Conservation (phyloP, 169 alveolate species). For the Besnoitia besnoiti region DNA sequence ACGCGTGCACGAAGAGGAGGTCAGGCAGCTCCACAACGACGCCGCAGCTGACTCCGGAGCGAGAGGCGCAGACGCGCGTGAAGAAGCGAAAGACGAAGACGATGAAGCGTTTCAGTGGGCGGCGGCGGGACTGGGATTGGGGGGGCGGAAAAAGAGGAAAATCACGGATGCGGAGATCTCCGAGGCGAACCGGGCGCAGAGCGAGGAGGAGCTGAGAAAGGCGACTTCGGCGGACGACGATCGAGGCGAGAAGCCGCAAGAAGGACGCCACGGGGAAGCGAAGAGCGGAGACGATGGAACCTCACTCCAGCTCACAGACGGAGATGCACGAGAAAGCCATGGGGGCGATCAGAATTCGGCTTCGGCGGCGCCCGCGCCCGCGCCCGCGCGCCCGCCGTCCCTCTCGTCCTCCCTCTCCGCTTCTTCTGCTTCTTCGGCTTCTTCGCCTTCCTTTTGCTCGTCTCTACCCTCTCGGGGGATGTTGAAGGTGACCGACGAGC, state of each 20-base stretch:
- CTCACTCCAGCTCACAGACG: no score
- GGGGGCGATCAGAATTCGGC: neutral
- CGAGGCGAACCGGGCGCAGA: neutral
- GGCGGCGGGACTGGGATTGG: neutral
- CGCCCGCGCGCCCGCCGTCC: neutral
- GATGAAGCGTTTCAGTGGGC: neutral
- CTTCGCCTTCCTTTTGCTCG: neutral
- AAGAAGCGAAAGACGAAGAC: neutral
- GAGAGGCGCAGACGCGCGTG: neutral
- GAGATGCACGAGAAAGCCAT: neutral
- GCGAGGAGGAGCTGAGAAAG: neutral
- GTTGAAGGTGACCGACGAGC: neutral
- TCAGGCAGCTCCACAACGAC: no score
- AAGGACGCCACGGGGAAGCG: neutral
- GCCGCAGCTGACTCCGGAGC: neutral
- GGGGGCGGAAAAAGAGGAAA: neutral
- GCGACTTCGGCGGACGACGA: neutral
- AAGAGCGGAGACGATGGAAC: neutral
- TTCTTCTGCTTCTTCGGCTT: neutral
- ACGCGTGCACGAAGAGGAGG: no score
- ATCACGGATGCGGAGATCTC: neutral
- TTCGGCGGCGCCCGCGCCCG: neutral
- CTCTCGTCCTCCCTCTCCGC: no score
- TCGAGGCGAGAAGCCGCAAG: neutral
- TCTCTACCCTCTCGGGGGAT: neutral